These are phyloP conservation scores for Dothistroma septosporum DNA, from an alignment of 2,329 filamentous ascomycete genomes.

Conservation along the genomic window DNA sequence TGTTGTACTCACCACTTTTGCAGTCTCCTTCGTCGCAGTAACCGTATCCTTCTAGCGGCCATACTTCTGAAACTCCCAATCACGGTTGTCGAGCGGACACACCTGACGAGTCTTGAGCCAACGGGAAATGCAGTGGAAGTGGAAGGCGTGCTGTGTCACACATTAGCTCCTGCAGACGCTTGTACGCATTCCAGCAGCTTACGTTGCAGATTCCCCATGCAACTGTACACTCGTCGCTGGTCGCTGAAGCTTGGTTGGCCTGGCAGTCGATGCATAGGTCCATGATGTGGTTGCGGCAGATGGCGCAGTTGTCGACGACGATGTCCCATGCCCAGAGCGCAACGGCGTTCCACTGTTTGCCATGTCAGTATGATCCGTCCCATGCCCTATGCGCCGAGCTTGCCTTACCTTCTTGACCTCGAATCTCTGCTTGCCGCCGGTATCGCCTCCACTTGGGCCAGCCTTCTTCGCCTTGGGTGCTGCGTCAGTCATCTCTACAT, in stretches of 20 bases:
- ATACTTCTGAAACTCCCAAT: conserved; percentile 99
- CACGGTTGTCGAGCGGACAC: conserved; percentile 92
- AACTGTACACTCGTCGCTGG: conserved; percentile 96
- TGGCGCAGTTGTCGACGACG: conserved; percentile 98
- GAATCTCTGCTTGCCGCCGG: conserved; percentile 84
- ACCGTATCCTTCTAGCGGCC: conserved; percentile 52
- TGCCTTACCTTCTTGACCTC: conserved; percentile 90
- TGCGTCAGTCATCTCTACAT: conserved; percentile 94
- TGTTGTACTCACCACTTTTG: background rate
- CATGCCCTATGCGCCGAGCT: background rate
- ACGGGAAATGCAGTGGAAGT: conserved; percentile 98
- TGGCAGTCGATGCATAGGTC: conserved; percentile 99
- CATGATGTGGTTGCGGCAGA: conserved; percentile 99
- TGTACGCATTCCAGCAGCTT: conserved; percentile 42
- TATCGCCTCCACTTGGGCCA: conserved; percentile 48
- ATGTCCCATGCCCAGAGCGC: conserved; percentile 99
- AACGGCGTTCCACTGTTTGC: conserved; percentile 86
- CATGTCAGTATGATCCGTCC: background rate
- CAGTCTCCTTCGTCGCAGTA: background rate
- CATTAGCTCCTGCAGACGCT: background rate
- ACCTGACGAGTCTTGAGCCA: conserved; percentile 99
- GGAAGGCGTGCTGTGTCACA: conserved; percentile 79
- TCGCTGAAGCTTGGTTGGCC: conserved; percentile 95
- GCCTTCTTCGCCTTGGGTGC: conserved; percentile 53
- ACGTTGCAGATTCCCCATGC: conserved; percentile 99